Base-by-base conservation (phyloP, 169 alveolate species). In the Cryptosporidium meleagridis region DNA sequence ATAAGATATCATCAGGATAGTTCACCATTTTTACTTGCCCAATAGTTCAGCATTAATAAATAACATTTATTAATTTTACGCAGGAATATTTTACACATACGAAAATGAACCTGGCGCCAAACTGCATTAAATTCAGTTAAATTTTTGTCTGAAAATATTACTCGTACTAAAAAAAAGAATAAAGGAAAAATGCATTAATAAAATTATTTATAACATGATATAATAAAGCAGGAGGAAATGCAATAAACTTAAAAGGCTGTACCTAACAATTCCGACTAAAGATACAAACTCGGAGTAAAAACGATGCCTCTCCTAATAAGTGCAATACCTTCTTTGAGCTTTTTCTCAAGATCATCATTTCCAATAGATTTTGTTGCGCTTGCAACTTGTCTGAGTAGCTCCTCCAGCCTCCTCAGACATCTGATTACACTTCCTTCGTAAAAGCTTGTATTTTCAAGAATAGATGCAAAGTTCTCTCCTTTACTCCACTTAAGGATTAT, bases 371-470 rank as follows among this genome's bases (percentile, higher is more conserved):
- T 98, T 45, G 98, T 94, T 9, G 99, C 99, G 45, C 97, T 94
- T 29, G 98, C 98, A 94, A 99, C 94, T 93, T 99, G 99, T 86
- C 99, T 95, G 61, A 99, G 94, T 51, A 98, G 95, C 92, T 99
- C 99, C 85, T 99, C 99, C 86, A 98, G 93, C 44, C 99, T 96
- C 85, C 99, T 94, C 70, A 96, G 92, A 31, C 96, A 92, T 69
- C 99, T 92, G 4, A 98, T 97, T 18, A 98, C 97, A 0, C 98
- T 95, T 68, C 99, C 99, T 93, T 97, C 99, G 92, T 95, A 99
- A n/a, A 97, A 94, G 85, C 96, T 96, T 35, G 98, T 96, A 48
- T 95, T 95, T 69, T 97, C 95, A 89, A 98, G 95, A 16, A 98
- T 94, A 80, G 97, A 98, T 62, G 95, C 95, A 86, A 98, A 98